A percentile compares a stretch with the other conserved stretches of the same genome.
Evolutionary conservation across 2,329 filamentous ascomycete genomes (phyloP).

Genomic region (Botrytis fabae): DNA sequence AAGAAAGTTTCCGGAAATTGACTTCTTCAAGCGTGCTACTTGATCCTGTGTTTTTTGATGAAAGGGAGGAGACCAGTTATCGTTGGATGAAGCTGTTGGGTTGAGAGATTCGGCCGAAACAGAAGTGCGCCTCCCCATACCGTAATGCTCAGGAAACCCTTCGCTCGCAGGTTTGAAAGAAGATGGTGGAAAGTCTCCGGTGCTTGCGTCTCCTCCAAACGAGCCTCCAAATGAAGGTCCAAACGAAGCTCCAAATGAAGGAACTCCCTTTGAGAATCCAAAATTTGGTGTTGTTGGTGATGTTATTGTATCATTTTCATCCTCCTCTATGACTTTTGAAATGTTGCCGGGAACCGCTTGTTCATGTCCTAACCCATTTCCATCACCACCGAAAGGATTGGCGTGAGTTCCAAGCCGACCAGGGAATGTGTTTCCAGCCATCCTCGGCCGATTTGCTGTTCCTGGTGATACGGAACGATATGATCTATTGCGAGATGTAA

Average conservation of each 20-base stretch:
- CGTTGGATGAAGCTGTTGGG: constrained; percentile 76
- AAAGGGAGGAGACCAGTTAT: constrained; percentile 86
- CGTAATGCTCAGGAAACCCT: constrained; percentile 88
- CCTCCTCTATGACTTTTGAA: constrained; percentile 47
- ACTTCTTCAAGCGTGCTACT: constrained; percentile 71
- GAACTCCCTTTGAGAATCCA: constrained; percentile 45
- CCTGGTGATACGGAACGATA: constrained; percentile 40
- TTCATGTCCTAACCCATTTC: constrained; percentile 32
- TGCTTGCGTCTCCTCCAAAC: constrained; percentile 50
- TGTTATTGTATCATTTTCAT: constrained; percentile 72
- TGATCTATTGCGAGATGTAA: constrained; percentile 42
- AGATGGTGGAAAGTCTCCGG: constrained; percentile 49
- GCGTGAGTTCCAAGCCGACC: constrained; percentile 66
- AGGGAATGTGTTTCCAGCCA: constrained; percentile 76
- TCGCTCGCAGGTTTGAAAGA: constrained; percentile 49
- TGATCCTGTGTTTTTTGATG: constrained; percentile 85
- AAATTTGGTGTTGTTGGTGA: constrained; percentile 70
- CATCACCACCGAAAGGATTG: constrained; percentile 70
- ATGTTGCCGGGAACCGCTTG: constrained; percentile 59
- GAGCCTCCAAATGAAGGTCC: constrained; percentile 44
- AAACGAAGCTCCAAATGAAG: constrained; percentile 38
- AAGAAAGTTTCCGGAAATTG: constrained; percentile 87
- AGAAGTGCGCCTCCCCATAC: constrained; percentile 88
- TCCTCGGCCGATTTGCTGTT: constrained; percentile 45
- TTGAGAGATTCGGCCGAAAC: constrained; percentile 97